Evolutionary conservation across 2,329 filamentous ascomycete genomes (phyloP).

Genomic region (Chrysoporthe puriensis): DNA sequence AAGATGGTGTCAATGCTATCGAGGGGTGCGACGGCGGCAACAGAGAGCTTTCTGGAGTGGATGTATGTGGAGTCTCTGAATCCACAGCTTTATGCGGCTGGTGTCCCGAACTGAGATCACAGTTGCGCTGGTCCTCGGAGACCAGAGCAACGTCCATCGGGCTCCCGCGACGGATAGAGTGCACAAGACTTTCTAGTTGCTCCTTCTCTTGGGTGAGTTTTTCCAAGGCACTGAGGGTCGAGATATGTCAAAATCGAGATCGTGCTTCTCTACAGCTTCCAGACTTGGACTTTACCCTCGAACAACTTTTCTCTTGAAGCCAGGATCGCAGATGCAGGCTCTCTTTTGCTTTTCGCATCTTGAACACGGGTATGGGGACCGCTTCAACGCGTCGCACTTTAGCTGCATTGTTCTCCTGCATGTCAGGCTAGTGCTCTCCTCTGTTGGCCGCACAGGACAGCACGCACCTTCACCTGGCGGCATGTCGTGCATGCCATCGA

Average conservation of each 20-base stretch:
- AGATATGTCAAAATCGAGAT: not conserved
- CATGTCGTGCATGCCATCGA: conserved; percentile 8
- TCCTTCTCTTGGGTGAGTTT: conserved; percentile 4
- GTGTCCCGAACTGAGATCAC: not conserved
- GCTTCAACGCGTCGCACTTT: conserved; percentile 1
- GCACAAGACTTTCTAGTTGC: not conserved
- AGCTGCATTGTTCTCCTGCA: not conserved
- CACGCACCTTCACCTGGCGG: conserved; percentile 6
- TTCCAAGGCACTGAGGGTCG: not conserved
- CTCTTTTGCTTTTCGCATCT: not conserved
- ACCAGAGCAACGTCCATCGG: not conserved
- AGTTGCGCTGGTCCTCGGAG: not conserved
- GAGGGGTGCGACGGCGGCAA: not conserved
- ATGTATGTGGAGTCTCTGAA: not conserved
- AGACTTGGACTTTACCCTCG: not conserved
- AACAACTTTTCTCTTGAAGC: conserved; percentile 1
- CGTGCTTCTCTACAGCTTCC: not conserved
- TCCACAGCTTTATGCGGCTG: not conserved
- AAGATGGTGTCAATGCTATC: not conserved
- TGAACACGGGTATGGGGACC: not conserved
- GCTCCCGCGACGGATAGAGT: not conserved
- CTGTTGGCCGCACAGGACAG: not conserved
- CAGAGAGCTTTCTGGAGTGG: not conserved
- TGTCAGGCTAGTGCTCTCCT: not conserved
- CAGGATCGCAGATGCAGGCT: not conserved